Evolutionary conservation across 2,329 filamentous ascomycete species (phyloP), one percentile per base, ranked within the genome.

Genomic region (Colletotrichum graminicola): DNA sequence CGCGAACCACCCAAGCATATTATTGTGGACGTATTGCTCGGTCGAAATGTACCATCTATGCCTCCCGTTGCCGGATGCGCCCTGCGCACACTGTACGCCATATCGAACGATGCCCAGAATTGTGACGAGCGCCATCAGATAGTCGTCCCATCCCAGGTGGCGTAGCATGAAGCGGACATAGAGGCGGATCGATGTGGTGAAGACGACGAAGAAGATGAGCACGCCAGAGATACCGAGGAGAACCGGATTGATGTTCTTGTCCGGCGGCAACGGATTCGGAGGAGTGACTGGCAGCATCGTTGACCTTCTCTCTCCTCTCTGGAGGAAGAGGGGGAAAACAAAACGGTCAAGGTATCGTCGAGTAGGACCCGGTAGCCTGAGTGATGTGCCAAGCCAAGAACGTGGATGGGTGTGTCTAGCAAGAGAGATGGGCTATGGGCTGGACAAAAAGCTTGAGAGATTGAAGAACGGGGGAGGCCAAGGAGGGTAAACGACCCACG

Each of bases 261-360:
- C 79, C n/a, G 80, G 77, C 2, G 84, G 81, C 32, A 86, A 69
- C 36, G 84, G 80, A 65, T 80, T 82, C 16, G 69, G 69, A 36
- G 78, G 63, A 16, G 49, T 54, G 6, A 67, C 54, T 14, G 62
- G 57, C 54, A 62, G 55, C 73, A 73, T 73, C n/a, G 8, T 52
- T 6, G 49, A 23, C 10, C 21, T 7, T 43, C 18, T 45, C 18
- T 45, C 43, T 32, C 26, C 14, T 29, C 5, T 52, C 26, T 29
- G 16, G 49, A 21, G 6, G 23, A 32, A 52, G 29, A 21, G 32
- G 5, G 18, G 18, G 11, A 55, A 10, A 36, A 21, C 12, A 54
- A 14, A 34, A 36, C 5, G 21, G 52, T 55, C 52, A 34, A 36
- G 32, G 18, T 55, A 57, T 51, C 32, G 64, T 51, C 21, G 23